A percentile compares a stretch with the other conserved stretches of the same genome.
Evolutionary conservation across 164 flowering plant species (phyloP).

Genomic region (Vitis amurensis): DNA sequence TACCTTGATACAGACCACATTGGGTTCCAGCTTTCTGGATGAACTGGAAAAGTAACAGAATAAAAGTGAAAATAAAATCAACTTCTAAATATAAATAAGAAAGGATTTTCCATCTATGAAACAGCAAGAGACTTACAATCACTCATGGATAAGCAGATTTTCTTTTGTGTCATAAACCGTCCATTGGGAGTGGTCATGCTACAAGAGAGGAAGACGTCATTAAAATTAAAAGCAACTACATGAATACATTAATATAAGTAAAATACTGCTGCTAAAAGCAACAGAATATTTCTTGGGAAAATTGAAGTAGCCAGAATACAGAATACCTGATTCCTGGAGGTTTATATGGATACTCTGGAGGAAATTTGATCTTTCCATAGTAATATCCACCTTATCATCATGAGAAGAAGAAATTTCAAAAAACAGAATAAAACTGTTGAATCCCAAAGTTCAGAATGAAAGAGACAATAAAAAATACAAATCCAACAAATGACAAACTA

Average conservation of each 20-base stretch:
- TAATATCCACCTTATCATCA: constrained; percentile 75
- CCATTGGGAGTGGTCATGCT: constrained; percentile 99
- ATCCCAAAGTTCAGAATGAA: neutral
- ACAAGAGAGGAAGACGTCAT: constrained; percentile 10
- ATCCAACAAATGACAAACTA: neutral
- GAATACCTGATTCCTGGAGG: constrained; percentile 91
- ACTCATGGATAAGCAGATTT: constrained; percentile 95
- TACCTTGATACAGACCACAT: constrained; percentile 99
- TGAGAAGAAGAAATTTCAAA: constrained; percentile 3
- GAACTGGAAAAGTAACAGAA: constrained; percentile 53
- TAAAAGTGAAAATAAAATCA: constrained; percentile 4
- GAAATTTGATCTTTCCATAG: constrained; percentile 93
- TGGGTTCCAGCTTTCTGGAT: constrained; percentile 99
- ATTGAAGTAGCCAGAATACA: neutral
- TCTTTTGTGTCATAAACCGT: constrained; percentile 86
- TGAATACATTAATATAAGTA: neutral
- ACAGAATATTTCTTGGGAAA: neutral
- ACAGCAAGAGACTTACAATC: constrained; percentile 67
- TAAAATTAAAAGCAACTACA: constrained; percentile 4
- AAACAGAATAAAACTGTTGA: neutral
- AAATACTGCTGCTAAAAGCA: neutral
- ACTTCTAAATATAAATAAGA: neutral
- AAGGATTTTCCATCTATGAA: neutral
- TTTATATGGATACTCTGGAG: constrained; percentile 93
- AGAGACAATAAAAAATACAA: neutral